A percentile compares a stretch with the other conserved stretches of the same genome.
phyloP scores from a whole-genome alignment of 352 stramenopile species.

The Peronospora destructor region DNA sequence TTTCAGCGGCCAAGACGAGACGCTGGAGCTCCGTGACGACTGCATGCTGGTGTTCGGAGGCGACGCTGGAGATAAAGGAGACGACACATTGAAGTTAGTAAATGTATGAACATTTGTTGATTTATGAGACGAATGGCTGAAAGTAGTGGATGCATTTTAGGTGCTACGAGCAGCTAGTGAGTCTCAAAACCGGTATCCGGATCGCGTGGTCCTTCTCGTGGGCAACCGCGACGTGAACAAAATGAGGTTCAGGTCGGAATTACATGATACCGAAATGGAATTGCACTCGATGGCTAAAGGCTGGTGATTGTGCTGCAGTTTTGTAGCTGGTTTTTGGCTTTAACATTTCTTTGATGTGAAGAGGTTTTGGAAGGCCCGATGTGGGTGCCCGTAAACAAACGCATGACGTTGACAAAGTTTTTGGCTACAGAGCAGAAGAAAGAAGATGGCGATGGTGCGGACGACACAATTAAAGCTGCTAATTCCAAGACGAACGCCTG shows the following conservation, averaged over 20 bases:
- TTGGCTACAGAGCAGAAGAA: slow-evolving; percentile 26
- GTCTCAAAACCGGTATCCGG: slow-evolving; percentile 81
- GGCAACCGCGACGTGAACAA: slow-evolving; percentile 94
- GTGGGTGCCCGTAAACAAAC: slow-evolving; percentile 57
- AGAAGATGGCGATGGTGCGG: neutral
- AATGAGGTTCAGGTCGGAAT: slow-evolving; percentile 80
- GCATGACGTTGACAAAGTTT: slow-evolving; percentile 46
- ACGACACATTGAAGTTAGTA: slow-evolving; percentile 69
- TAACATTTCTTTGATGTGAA: slow-evolving; percentile 17
- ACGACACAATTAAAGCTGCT: slow-evolving; percentile 20
- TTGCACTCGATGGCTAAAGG: slow-evolving; percentile 51
- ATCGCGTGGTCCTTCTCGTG: slow-evolving; percentile 87
- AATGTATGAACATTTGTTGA: neutral
- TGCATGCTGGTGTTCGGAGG: slow-evolving; percentile 87
- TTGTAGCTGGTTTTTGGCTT: neutral
- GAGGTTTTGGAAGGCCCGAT: slow-evolving; percentile 60
- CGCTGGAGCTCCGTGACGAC: slow-evolving; percentile 57
- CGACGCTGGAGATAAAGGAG: slow-evolving; percentile 88
- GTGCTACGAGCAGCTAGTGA: slow-evolving; percentile 79
- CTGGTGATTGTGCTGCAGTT: slow-evolving; percentile 10
- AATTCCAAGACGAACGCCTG: slow-evolving; percentile 83
- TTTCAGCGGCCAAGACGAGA: slow-evolving; percentile 13
- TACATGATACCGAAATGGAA: slow-evolving; percentile 66
- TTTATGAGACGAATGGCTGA: neutral
- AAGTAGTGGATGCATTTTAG: slow-evolving; percentile 11